These are phyloP conservation scores for Pythium sp. DNA, from an alignment of 352 stramenopile genomes.

Conservation along the genomic window DNA sequence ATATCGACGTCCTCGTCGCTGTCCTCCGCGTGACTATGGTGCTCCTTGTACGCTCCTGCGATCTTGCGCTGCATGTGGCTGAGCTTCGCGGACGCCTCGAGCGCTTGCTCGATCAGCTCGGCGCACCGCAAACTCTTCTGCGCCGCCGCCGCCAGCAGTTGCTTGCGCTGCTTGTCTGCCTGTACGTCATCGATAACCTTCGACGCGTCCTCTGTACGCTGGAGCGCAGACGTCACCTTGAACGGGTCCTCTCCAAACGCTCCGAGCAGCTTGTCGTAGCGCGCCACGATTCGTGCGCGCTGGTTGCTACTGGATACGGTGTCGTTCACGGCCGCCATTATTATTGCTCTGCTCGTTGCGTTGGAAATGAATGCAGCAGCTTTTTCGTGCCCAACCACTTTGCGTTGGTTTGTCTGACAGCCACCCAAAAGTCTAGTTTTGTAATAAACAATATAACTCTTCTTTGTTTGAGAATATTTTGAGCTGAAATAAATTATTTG, in stretches of 20 bases:
- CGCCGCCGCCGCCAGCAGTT: constrained; percentile 37
- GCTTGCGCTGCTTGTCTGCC: constrained; percentile 28
- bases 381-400: constrained; percentile 19
- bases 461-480: too few relatives aligned
- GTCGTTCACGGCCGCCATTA: constrained; percentile 8
- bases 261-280: constrained; percentile 62
- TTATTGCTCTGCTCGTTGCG: background rate
- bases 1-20: constrained; percentile 29
- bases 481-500: too few relatives aligned
- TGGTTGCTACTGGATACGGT: constrained; percentile 7
- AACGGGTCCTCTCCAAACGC: constrained; percentile 63
- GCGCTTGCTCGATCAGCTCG: constrained; percentile 72
- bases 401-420: background rate
- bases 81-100: constrained; percentile 46
- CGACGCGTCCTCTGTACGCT: constrained; percentile 38
- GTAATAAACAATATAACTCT: background rate
- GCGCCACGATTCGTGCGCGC: constrained; percentile 23
- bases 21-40: constrained; percentile 17
- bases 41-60: constrained; percentile 21
- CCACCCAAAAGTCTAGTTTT: constrained; percentile 10
- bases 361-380: background rate
- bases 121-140: constrained; percentile 69
- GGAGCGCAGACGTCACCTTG: constrained; percentile 23
- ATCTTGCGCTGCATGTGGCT: constrained; percentile 49
- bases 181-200: constrained; percentile 23